These are phyloP conservation scores for Parachlorella kessleri DNA, from an alignment of 139 green algal species.

Conservation along the genomic window DNA sequence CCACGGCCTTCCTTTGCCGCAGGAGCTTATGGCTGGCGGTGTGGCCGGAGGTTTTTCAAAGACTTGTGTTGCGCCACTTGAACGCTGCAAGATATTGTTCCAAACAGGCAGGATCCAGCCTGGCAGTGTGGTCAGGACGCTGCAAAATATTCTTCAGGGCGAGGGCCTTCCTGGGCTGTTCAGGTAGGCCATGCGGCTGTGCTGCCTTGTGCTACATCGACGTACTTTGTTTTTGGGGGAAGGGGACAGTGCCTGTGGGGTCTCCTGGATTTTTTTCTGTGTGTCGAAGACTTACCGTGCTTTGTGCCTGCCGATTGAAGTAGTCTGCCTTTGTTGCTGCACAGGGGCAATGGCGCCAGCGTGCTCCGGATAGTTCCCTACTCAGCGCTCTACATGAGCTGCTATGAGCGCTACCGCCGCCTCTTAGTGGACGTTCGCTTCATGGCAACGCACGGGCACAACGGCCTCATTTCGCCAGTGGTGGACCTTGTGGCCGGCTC, in stretches of 20 bases:
- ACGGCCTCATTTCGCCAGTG: conserved; percentile 38
- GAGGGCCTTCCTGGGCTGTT: conserved; percentile 83
- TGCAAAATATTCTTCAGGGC: conserved; percentile 53
- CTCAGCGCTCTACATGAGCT: conserved; percentile 86
- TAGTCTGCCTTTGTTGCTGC: too few species aligned
- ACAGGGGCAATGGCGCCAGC: conserved; percentile 85
- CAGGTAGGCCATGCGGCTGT: too few species aligned
- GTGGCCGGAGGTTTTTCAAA: conserved; percentile 78
- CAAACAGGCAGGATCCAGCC: conserved; percentile 31
- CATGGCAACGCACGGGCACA: neutral
- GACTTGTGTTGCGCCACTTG: conserved; percentile 79
- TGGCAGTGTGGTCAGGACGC: conserved; percentile 34
- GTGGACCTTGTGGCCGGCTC: conserved; percentile 82
- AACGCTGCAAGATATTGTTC: conserved; percentile 89
- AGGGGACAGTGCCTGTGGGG: too few species aligned
- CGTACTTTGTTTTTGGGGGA: too few species aligned
- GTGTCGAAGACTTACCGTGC: too few species aligned
- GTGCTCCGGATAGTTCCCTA: conserved; percentile 92
- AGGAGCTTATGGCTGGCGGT: conserved; percentile 86
- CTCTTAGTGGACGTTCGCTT: conserved; percentile 38
- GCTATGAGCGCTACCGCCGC: conserved; percentile 85
- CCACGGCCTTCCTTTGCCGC: too few species aligned
- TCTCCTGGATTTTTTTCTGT: too few species aligned
- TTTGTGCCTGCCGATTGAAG: too few species aligned
- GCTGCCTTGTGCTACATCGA: too few species aligned